A percentile compares a stretch with the other conserved stretches of the same genome.
Conservation (phyloP, 768 basidiomycete species). For the Trametes maxima region DNA sequence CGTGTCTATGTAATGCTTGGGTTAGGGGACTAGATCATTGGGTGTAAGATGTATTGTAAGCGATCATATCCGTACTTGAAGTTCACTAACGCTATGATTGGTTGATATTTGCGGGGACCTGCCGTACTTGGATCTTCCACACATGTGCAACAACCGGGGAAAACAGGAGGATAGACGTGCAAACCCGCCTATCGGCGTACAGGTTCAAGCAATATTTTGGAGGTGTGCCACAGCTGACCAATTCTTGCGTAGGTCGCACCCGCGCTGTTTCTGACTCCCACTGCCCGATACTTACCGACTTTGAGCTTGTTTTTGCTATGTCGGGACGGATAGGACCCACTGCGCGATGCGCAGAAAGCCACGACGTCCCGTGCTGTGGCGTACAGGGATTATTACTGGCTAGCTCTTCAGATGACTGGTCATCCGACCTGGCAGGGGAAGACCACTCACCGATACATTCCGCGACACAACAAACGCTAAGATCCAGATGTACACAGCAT, state of each 20-base stretch:
- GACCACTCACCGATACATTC: slow-evolving; percentile 10
- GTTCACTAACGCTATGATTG: background rate
- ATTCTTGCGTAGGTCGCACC: background rate
- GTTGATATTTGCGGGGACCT: background rate
- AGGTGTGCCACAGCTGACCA: background rate
- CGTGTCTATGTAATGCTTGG: background rate
- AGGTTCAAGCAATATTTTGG: background rate
- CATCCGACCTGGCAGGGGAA: slow-evolving; percentile 17
- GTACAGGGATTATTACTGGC: background rate
- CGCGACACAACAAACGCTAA: background rate
- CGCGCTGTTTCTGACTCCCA: background rate
- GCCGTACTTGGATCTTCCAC: background rate
- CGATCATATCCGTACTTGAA: background rate
- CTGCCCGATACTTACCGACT: background rate
- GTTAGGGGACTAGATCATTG: background rate
- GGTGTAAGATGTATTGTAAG: slow-evolving; percentile 7
- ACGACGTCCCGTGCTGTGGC: background rate
- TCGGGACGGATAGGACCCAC: background rate
- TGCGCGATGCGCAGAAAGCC: no score
- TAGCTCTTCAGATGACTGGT: slow-evolving; percentile 14
- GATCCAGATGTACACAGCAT: slow-evolving; percentile 5
- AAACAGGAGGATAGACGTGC: background rate
- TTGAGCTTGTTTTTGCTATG: background rate
- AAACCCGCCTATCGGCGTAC: background rate
- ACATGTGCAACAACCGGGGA: background rate